These are phyloP conservation scores for Lasiodiplodia citricola DNA, from an alignment of 2,329 filamentous ascomycete genomes.

Conservation along the genomic window DNA sequence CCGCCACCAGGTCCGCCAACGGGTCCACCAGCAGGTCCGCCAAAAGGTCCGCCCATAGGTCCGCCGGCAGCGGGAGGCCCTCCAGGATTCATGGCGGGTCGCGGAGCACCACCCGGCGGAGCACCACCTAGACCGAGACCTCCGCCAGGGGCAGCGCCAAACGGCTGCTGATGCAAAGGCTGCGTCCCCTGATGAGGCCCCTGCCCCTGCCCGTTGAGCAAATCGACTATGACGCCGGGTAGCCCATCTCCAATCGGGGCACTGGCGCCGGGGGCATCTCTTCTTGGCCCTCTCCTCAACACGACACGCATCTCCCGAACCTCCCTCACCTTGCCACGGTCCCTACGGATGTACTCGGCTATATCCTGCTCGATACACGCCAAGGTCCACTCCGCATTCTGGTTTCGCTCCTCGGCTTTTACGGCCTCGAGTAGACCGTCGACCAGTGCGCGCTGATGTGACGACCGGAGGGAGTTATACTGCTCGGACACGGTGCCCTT, in stretches of 20 bases:
- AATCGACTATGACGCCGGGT: not conserved
- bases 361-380: constrained; percentile 16
- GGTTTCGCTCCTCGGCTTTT: not conserved
- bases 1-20: too few species aligned
- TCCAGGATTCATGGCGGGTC: not conserved
- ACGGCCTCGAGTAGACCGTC: constrained; percentile 8
- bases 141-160: not conserved
- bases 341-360: not conserved
- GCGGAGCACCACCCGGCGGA: not conserved
- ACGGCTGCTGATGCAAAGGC: not conserved
- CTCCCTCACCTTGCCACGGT: not conserved
- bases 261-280: not conserved
- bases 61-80: too few species aligned
- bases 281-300: constrained; percentile 2
- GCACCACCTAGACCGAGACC: not conserved
- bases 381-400: constrained; percentile 6
- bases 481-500: constrained; percentile 9
- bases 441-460: not conserved
- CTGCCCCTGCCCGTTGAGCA: not conserved
- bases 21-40: not conserved
- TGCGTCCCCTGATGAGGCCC: not conserved
- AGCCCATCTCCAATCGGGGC: not conserved
- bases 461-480: constrained; percentile 7
- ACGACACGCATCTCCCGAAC: constrained; percentile 19
- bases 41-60: not conserved